These are phyloP conservation scores for Microcera coccophila DNA, from an alignment of 2,329 filamentous ascomycete species.

Conservation along the genomic window DNA sequence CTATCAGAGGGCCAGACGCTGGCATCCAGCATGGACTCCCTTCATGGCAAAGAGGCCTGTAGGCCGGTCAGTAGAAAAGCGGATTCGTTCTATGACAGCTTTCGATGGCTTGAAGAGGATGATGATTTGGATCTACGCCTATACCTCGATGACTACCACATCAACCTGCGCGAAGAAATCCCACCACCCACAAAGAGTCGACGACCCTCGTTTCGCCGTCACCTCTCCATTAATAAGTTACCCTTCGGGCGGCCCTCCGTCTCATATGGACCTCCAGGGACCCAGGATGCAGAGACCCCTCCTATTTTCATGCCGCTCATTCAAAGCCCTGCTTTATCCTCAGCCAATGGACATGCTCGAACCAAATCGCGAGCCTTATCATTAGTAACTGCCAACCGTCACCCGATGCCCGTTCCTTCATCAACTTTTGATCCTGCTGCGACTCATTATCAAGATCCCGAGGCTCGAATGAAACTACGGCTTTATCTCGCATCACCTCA, in stretches of 20 bases:
- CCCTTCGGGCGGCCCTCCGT: slow-evolving; percentile 56
- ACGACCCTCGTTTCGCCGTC: slow-evolving; percentile 63
- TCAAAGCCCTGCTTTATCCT: slow-evolving; percentile 18
- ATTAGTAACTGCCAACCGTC: slow-evolving; percentile 47
- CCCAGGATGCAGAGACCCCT: slow-evolving; percentile 37
- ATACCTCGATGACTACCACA: slow-evolving; percentile 66
- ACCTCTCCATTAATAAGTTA: slow-evolving; percentile 66
- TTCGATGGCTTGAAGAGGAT: slow-evolving; percentile 71
- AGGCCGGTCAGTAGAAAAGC: slow-evolving; percentile 33
- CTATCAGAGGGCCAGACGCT: slow-evolving; percentile 19
- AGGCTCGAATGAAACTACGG: slow-evolving; percentile 79
- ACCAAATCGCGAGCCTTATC: slow-evolving; percentile 54
- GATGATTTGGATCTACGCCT: slow-evolving; percentile 65
- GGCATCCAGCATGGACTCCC: slow-evolving; percentile 25
- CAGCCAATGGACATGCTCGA: slow-evolving; percentile 35
- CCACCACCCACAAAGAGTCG: slow-evolving; percentile 42
- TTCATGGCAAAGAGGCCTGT: slow-evolving; percentile 11
- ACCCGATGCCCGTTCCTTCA: slow-evolving; percentile 26
- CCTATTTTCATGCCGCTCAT: slow-evolving; percentile 25
- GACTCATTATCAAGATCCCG: slow-evolving; percentile 84
- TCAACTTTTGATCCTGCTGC: slow-evolving; percentile 62
- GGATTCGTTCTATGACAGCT: slow-evolving; percentile 61
- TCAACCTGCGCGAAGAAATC: slow-evolving; percentile 53
- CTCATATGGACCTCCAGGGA: slow-evolving; percentile 46
- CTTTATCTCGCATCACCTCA: slow-evolving; percentile 84